Percentiles rank a stretch among this genome's conserved stretches.
phyloP scores from a whole-genome alignment of 768 basidiomycete genomes.

The Amanita rimosa region DNA sequence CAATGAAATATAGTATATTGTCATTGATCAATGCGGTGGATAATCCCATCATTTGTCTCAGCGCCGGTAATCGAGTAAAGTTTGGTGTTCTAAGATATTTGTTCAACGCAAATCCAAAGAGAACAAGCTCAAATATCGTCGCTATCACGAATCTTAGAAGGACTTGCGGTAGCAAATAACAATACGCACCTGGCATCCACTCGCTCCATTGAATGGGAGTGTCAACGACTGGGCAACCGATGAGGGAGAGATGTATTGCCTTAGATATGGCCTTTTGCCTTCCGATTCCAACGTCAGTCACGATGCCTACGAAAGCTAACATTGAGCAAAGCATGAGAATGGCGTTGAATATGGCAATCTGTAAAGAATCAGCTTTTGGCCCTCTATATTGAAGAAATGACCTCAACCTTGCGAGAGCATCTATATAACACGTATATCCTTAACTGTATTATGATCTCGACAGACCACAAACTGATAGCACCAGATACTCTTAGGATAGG shows the following conservation, averaged over 20 bases:
- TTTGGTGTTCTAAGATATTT: slow-evolving; percentile 18
- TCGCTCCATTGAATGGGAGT: slow-evolving; percentile 30
- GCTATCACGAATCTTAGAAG: slow-evolving; percentile 14
- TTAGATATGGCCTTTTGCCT: slow-evolving; percentile 24
- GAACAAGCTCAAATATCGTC: slow-evolving; percentile 27
- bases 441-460: slow-evolving; percentile 38
- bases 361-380: not conserved
- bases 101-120: slow-evolving; percentile 28
- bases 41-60: slow-evolving; percentile 17
- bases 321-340: slow-evolving; percentile 29
- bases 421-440: slow-evolving; percentile 31
- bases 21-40: slow-evolving; percentile 27
- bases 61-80: slow-evolving; percentile 9
- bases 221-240: slow-evolving; percentile 30
- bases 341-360: slow-evolving; percentile 28
- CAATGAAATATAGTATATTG: slow-evolving; percentile 33
- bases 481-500: slow-evolving; percentile 30
- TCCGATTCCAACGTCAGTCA: slow-evolving; percentile 23
- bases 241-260: slow-evolving; percentile 25
- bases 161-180: not conserved
- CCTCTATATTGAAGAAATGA: not conserved
- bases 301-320: slow-evolving; percentile 28
- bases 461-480: slow-evolving; percentile 33
- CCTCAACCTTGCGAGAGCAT: slow-evolving; percentile 20
- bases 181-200: slow-evolving; percentile 29